Evolutionary conservation across 768 basidiomycete species (phyloP).

Genomic region (Suillus tomentosus): DNA sequence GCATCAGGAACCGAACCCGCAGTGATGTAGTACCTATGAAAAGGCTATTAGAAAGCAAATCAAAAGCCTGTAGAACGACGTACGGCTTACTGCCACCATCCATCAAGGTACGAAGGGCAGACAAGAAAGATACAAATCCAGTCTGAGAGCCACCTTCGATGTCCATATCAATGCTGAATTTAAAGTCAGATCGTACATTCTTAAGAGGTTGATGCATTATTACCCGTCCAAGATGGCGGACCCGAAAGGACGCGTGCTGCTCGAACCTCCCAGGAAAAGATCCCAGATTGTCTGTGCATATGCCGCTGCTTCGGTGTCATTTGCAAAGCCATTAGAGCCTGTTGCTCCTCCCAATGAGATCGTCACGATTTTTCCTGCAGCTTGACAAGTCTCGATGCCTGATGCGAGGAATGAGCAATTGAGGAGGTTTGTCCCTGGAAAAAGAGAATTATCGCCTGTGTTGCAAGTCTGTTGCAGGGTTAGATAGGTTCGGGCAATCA

Average conservation of each 20-base stretch:
- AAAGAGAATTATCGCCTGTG: conserved; percentile 52
- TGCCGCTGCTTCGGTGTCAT: conserved; percentile 53
- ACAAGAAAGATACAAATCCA: conserved; percentile 33
- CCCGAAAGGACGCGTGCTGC: conserved; percentile 69
- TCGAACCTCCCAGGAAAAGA: conserved; percentile 66
- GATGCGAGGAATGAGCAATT: conserved; percentile 62
- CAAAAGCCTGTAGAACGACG: conserved; percentile 14
- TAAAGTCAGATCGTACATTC: not conserved
- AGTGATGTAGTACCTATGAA: conserved; percentile 44
- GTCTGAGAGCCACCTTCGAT: conserved; percentile 45
- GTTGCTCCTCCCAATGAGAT: conserved; percentile 63
- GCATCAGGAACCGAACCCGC: conserved; percentile 32
- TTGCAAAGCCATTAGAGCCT: conserved; percentile 61
- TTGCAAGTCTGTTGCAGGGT: conserved; percentile 58
- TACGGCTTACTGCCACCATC: conserved; percentile 29
- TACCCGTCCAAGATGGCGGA: conserved; percentile 73
- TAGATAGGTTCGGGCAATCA: not conserved
- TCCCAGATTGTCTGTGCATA: conserved; percentile 72
- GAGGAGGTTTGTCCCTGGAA: conserved; percentile 62
- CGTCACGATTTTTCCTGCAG: conserved; percentile 61
- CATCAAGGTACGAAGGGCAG: conserved; percentile 30
- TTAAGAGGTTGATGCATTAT: conserved; percentile 6
- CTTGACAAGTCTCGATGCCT: conserved; percentile 67
- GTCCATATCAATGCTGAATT: conserved; percentile 43
- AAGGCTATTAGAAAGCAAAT: conserved; percentile 8